phyloP scores from a whole-genome alignment of 306 rosid genomes.

The Quercus engelmannii region DNA sequence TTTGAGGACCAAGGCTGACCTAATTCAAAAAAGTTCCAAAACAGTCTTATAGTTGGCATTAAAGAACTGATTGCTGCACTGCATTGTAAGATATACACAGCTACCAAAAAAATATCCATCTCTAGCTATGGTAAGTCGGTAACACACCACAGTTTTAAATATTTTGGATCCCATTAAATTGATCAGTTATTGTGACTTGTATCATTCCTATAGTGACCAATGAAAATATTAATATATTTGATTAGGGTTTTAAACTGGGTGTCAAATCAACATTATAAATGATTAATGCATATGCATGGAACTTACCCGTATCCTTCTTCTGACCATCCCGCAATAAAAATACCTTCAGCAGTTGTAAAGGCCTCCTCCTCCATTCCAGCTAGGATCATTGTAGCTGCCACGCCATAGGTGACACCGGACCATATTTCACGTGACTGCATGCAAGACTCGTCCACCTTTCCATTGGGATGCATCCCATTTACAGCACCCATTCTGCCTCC shows the following conservation, averaged over 20 bases:
- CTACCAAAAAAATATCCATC: not conserved
- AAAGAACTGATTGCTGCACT: not conserved
- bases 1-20: not conserved
- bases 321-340: conserved; percentile 91
- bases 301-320: conserved; percentile 97
- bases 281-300: not conserved
- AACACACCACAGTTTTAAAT: no score
- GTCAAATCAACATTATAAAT: not conserved
- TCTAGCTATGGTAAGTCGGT: not conserved
- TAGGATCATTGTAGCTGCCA: conserved; percentile 92
- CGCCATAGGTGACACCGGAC: conserved; percentile 92
- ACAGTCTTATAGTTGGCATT: not conserved
- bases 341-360: conserved; percentile 84
- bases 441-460: conserved; percentile 95
- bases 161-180: no score
- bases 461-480: conserved; percentile 94
- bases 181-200: not conserved
- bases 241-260: not conserved
- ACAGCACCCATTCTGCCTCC: conserved; percentile 99
- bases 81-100: not conserved
- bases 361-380: conserved; percentile 96
- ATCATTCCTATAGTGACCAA: not conserved
- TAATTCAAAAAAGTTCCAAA: not conserved
- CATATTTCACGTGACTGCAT: conserved; percentile 99
- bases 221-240: not conserved